Evolutionary conservation across 129 eudicot species (phyloP), one percentile per base, ranked within the genome.

Genomic region (Tagetes patula): DNA sequence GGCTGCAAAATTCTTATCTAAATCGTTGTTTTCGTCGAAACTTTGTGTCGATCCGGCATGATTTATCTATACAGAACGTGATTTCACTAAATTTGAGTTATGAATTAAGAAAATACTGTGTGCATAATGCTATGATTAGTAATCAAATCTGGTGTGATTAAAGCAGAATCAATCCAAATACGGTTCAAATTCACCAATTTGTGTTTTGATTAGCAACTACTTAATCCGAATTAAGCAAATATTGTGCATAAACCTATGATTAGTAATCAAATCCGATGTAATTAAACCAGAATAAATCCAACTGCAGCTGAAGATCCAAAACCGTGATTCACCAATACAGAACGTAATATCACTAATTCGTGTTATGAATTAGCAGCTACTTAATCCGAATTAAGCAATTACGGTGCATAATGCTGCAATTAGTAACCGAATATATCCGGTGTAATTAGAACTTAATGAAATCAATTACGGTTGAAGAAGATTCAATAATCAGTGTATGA

Each of bases 1-100:
- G 11, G 82, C 72, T 31, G 69, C 80, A 34, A 73, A 67, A 73
- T 77, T 85, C 52, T 71, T 80, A 63, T 84, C 90, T 4, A 83
- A 77, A 71, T 74, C 82, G 55, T 75, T 83, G 56, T 71, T 69
- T 8, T 77, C 83, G 20, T 88, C 85, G 42, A 68, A 82, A 69
- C 39, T 84, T 37, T 73, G 77, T 2, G 81, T 43, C 10, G 84
- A 12, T 74, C 71, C 81, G 33, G 83, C 73, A 73, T 40, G 82
- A 71, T 71, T 77, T 43, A 75, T 77, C 88, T 81, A 20, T 0
- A 66, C 56, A 3, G 9, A 70, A 40, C 12, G 39, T 27, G 49
- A 65, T 7, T 56, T 53, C 14, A 71, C 40, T 27, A 31, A 7
- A 71, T 39, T 2, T 52, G 58, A 5, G 48, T 1, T 3, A 43